Base-by-base conservation (phyloP, 2,329 filamentous ascomycete genomes). In the Pseudogymnoascus sp. region DNA sequence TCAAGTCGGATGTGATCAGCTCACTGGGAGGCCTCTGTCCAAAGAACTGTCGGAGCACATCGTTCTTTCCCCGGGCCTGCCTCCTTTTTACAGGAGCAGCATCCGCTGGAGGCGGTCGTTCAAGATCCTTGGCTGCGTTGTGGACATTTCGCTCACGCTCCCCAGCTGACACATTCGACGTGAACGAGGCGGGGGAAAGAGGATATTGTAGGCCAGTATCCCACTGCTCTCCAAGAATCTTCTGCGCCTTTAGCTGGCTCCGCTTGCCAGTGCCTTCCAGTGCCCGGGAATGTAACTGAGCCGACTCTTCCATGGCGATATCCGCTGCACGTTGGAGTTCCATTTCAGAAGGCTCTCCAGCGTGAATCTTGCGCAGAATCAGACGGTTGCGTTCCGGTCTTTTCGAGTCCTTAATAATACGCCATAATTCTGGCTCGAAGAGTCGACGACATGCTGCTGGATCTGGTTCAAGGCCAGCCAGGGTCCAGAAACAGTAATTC, bases 401-500 rank as follows among this genome's bases (percentile, higher is more conserved):
- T 65, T 86, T 89, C 66, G 88, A 84, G 69, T 96, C 92, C 70
- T 91, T 92, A 75, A 95, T 95, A 62, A 97, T 90, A 65, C 91
- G 87, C 82, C 94, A 90, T 10, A 99, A 79, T 73, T 99, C 94
- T 4, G 86, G 87, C 71, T 99, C 94, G 35, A 88, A 87, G 40
- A 97, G 80, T 60, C 90, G 86, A 65, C 92, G 87, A 73, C 91
- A 95, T 71, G 92, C 86, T 60, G 82, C 84, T 31, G 91, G 88
- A 68, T 94, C 88, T 1, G 92, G 87, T 59, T 97, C 91, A 40
- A 91, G 79, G 60, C 92, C 93, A 68, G 91, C 88, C 64, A 97
- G 80, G 0, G 96, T 88, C 80, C 94, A 97, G 77, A 99, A 97
- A 78, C 92, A 97, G 77, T 96, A 97, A 72, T 95, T 96, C 70